Evolutionary conservation across 208 protist genomes (phyloP).

Genomic region (Leptomonas seymouri): DNA sequence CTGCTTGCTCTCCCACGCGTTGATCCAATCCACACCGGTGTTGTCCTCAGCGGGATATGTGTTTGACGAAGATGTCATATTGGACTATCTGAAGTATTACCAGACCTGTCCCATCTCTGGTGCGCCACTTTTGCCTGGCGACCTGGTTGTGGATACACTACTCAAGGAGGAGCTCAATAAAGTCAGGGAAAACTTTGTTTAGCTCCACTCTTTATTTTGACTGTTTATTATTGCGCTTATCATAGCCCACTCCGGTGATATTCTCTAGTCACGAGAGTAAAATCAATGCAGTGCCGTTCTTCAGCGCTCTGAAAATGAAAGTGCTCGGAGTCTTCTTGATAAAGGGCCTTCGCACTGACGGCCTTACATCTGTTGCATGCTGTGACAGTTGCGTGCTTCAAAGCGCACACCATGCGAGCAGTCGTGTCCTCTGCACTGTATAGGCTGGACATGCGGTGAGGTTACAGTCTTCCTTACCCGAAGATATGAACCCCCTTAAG

Average conservation of each 20-base stretch:
- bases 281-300: not conserved
- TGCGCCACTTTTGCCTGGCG: slow-evolving; percentile 29
- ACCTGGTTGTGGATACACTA: slow-evolving; percentile 49
- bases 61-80: slow-evolving; percentile 48
- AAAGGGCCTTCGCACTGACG: too few species aligned
- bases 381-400: too few species aligned
- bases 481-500: too few species aligned
- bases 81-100: slow-evolving; percentile 39
- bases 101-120: slow-evolving; percentile 49
- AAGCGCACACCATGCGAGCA: too few species aligned
- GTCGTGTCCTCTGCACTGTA: too few species aligned
- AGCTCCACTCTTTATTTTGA: slow-evolving; percentile 3
- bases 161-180: slow-evolving; percentile 38
- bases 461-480: too few species aligned
- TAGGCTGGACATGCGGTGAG: too few species aligned
- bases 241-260: not conserved
- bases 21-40: slow-evolving; percentile 43
- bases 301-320: too few species aligned
- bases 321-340: too few species aligned
- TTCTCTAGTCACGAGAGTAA: not conserved
- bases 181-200: slow-evolving; percentile 48
- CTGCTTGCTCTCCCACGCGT: slow-evolving; percentile 42
- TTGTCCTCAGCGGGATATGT: slow-evolving; percentile 51
- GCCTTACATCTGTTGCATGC: too few species aligned
- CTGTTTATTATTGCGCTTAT: too few species aligned